Percentiles rank a stretch among this genome's conserved stretches.
These are phyloP conservation scores for Botrytis sinoallii DNA, from an alignment of 2,329 filamentous ascomycete species.

Conservation along the genomic window DNA sequence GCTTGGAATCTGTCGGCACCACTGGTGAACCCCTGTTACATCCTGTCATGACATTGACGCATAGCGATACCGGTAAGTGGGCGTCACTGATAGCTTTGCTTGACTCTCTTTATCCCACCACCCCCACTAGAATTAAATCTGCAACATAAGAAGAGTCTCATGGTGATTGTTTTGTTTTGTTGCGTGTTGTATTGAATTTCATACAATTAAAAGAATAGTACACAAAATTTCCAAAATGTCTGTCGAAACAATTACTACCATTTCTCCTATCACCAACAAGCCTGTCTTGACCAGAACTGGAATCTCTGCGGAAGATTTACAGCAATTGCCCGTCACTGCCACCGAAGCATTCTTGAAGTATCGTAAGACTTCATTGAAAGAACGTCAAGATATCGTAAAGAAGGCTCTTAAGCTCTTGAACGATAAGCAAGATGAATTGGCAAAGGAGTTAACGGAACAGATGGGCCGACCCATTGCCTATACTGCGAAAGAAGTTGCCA, in stretches of 20 bases:
- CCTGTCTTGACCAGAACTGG: constrained; percentile 77
- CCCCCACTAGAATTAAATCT: constrained; percentile 10
- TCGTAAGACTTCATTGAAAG: constrained; percentile 68
- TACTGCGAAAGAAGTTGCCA: constrained; percentile 77
- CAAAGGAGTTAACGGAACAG: constrained; percentile 82
- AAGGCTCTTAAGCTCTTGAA: constrained; percentile 71
- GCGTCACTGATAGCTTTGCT: constrained; percentile 14
- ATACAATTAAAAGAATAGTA: not conserved
- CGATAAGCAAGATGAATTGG: constrained; percentile 74
- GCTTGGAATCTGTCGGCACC: not conserved
- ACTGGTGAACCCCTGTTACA: not conserved
- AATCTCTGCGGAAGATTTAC: constrained; percentile 66
- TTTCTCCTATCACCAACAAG: constrained; percentile 87
- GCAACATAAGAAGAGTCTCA: constrained; percentile 1
- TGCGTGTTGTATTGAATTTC: constrained; percentile 4
- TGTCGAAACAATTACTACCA: constrained; percentile 67
- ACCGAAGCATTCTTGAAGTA: constrained; percentile 74
- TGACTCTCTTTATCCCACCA: constrained; percentile 2
- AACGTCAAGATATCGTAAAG: constrained; percentile 76
- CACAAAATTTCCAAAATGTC: constrained; percentile 49
- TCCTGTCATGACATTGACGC: constrained; percentile 7
- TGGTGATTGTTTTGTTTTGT: not conserved
- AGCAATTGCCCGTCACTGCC: constrained; percentile 67
- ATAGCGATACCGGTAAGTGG: not conserved
- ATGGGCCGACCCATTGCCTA: constrained; percentile 94